phyloP scores from a whole-genome alignment of 257 asterid genomes.

The Solanum pimpinellifolium region DNA sequence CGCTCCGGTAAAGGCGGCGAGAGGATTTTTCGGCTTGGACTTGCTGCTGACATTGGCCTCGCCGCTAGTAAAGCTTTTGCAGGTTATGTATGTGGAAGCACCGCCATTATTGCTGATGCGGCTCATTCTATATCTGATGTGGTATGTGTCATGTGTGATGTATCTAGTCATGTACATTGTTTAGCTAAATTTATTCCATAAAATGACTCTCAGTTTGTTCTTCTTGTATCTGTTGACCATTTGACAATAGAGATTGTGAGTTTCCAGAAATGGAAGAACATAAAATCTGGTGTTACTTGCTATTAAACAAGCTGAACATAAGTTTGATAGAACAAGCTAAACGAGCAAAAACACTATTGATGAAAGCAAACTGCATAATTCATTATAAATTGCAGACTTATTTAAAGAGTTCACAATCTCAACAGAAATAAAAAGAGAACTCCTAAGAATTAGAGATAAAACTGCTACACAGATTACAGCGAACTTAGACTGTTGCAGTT shows the following conservation, averaged over 20 bases:
- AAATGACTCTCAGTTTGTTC: neutral
- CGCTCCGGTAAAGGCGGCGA: conserved; percentile 62
- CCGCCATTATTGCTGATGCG: conserved; percentile 95
- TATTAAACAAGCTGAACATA: neutral
- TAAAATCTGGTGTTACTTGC: neutral
- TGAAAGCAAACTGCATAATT: neutral
- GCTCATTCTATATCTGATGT: conserved; percentile 94
- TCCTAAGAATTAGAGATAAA: neutral
- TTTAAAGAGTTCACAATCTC: neutral
- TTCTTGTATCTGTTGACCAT: neutral
- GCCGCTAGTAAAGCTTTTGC: conserved; percentile 83
- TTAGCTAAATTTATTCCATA: neutral
- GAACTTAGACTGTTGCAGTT: neutral
- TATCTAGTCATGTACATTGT: neutral
- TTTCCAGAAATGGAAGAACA: neutral
- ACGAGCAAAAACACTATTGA: neutral
- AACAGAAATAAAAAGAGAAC: neutral
- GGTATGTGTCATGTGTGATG: conserved; percentile 23
- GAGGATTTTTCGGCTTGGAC: conserved; percentile 82
- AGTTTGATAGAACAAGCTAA: neutral
- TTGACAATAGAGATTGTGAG: neutral
- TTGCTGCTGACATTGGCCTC: conserved; percentile 77
- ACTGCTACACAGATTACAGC: neutral
- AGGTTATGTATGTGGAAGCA: conserved; percentile 86
- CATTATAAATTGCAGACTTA: neutral